A percentile compares a stretch with the other conserved stretches of the same genome.
Evolutionary conservation across 176 grass and related monocot species (phyloP).

Genomic region (Saccharum spontaneum): DNA sequence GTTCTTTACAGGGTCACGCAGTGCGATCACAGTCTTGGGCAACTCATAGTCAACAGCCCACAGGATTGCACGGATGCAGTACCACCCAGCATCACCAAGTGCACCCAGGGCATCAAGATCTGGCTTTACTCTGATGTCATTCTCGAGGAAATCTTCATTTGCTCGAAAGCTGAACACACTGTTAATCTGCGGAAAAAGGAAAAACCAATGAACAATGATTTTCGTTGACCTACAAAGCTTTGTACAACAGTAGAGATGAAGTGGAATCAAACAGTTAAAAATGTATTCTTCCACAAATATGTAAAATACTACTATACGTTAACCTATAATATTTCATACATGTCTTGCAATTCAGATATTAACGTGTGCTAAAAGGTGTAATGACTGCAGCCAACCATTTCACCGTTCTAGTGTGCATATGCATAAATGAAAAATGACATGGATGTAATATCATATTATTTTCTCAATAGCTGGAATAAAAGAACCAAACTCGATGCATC

Average conservation of each 20-base stretch:
- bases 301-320: background rate
- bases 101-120: conserved; percentile 70
- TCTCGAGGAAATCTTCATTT: conserved; percentile 16
- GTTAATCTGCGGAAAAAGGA: conserved; percentile 51
- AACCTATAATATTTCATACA: conserved; percentile 16
- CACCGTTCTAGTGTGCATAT: background rate
- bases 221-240: background rate
- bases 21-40: conserved; percentile 52
- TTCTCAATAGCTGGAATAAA: no score
- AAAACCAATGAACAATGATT: background rate
- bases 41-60: conserved; percentile 70
- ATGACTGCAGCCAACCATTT: background rate
- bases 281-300: background rate
- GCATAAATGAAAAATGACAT: background rate
- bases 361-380: background rate
- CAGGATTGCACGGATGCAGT: conserved; percentile 66
- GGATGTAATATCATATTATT: background rate
- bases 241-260: background rate
- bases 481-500: no score
- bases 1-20: conserved; percentile 39
- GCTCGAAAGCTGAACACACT: conserved; percentile 41
- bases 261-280: background rate
- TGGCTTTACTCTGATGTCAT: no score
- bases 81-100: conserved; percentile 75
- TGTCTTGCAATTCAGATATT: conserved; percentile 14